Evolutionary conservation across 1,284 basidiomycete genomes (phyloP).

Genomic region (Vanrija humicola): DNA sequence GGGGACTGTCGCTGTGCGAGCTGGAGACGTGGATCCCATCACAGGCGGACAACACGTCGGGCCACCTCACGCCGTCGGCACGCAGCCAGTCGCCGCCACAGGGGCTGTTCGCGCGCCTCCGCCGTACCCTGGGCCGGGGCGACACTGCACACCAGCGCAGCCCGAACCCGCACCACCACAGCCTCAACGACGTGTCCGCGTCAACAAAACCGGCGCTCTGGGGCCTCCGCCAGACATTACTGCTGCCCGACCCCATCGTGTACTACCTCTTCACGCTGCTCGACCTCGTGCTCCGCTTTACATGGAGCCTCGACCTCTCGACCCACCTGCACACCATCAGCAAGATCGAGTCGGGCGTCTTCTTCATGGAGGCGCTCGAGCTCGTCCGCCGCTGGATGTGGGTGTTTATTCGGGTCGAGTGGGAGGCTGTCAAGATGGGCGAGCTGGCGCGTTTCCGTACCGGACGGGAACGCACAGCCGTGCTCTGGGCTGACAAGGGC

Average conservation of each 20-base stretch:
- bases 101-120: not conserved
- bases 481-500: conserved; percentile 18
- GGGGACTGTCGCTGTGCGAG: conserved; percentile 80
- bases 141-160: conserved; percentile 1
- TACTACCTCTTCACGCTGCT: conserved; percentile 82
- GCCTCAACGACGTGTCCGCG: not conserved
- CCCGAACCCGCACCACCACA: conserved; percentile 14
- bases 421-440: conserved; percentile 72
- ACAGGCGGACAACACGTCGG: not conserved
- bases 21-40: conserved; percentile 45
- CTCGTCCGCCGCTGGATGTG: conserved; percentile 88
- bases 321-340: conserved; percentile 78
- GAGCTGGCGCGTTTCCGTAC: conserved; percentile 29
- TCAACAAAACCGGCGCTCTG: conserved; percentile 33
- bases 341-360: conserved; percentile 78
- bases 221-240: conserved; percentile 65
- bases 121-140: not conserved
- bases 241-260: conserved; percentile 68
- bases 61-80: not conserved
- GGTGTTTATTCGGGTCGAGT: conserved; percentile 94
- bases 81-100: not conserved
- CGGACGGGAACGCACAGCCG: conserved; percentile 7
- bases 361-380: conserved; percentile 87
- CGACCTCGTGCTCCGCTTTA: conserved; percentile 86
- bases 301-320: conserved; percentile 89